Evolutionary conservation across 1,139 yeast genomes (phyloP).

Genomic region (Blastobotrys indianensis): DNA sequence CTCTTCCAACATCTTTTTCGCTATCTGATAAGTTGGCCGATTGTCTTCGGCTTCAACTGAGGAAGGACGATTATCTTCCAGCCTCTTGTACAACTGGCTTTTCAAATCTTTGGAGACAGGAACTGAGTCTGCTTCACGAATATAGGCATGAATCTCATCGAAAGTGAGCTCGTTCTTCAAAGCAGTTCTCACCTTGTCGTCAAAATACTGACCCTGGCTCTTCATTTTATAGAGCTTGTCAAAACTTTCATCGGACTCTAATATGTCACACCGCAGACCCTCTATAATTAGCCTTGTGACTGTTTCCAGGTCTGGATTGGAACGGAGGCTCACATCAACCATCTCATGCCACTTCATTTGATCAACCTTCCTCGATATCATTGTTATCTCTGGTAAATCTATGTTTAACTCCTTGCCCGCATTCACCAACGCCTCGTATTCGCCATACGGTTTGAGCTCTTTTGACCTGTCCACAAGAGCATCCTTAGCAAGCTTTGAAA

Average conservation of each 20-base stretch:
- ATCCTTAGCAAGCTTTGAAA: conserved; percentile 43
- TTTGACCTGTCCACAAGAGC: conserved; percentile 19
- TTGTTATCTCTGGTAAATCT: conserved; percentile 45
- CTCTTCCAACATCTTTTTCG: conserved; percentile 25
- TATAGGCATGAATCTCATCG: conserved; percentile 1
- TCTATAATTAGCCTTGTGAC: conserved; percentile 37
- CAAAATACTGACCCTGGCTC: conserved; percentile 19
- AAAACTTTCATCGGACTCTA: conserved; percentile 20
- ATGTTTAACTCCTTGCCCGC: conserved; percentile 58
- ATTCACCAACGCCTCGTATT: conserved; percentile 32
- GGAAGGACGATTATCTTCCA: conserved; percentile 16
- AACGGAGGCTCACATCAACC: conserved; percentile 23
- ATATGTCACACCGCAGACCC: conserved; percentile 34
- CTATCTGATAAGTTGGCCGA: conserved; percentile 31
- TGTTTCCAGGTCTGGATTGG: conserved; percentile 31
- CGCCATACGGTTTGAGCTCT: conserved; percentile 21
- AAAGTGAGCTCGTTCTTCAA: background rate
- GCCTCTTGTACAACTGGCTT: background rate
- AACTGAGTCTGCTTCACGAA: background rate
- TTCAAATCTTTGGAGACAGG: conserved; percentile 5
- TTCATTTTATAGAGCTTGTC: conserved; percentile 17
- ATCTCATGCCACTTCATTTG: conserved; percentile 46
- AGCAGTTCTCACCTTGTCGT: conserved; percentile 1
- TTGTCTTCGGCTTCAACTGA: conserved; percentile 12
- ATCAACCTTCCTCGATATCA: conserved; percentile 45